Evolutionary conservation across 179 eudicot genomes (phyloP).

Genomic region (Spinacia oleracea): DNA sequence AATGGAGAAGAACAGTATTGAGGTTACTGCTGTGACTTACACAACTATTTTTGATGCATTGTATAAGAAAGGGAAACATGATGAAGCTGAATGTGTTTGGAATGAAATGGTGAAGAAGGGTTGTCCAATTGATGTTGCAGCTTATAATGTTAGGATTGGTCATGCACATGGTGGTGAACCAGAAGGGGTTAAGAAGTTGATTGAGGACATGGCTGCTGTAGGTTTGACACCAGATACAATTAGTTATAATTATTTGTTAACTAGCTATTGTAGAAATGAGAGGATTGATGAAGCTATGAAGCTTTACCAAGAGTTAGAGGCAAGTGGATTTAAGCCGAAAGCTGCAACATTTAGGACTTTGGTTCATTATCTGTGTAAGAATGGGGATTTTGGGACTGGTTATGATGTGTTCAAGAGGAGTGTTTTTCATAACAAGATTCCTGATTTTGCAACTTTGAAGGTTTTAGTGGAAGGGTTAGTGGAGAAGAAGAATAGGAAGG

Average conservation of each 20-base stretch:
- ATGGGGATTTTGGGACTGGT: conserved; percentile 48
- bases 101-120: conserved; percentile 65
- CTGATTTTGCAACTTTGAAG: conserved; percentile 68
- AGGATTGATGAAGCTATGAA: conserved; percentile 70
- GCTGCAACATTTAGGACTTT: conserved; percentile 70
- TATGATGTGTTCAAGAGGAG: conserved; percentile 72
- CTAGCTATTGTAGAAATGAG: conserved; percentile 59
- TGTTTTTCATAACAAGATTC: conserved; percentile 56
- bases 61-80: conserved; percentile 50
- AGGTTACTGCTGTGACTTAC: conserved; percentile 49
- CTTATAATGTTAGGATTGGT: conserved; percentile 66
- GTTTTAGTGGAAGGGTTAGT: conserved; percentile 65
- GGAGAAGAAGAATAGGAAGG: conserved; percentile 41
- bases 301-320: conserved; percentile 50
- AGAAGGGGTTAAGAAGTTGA: conserved; percentile 56
- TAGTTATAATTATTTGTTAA: conserved; percentile 67
- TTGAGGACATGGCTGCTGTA: conserved; percentile 54
- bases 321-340: conserved; percentile 53
- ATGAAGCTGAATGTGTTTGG: conserved; percentile 66
- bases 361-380: conserved; percentile 56
- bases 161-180: conserved; percentile 47
- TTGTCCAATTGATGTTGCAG: conserved; percentile 50
- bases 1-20: conserved; percentile 64
- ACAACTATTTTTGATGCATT: conserved; percentile 56
- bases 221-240: conserved; percentile 70